Conservation (phyloP, 345 rosid species). For the Diplotaxis tenuifolia region DNA sequence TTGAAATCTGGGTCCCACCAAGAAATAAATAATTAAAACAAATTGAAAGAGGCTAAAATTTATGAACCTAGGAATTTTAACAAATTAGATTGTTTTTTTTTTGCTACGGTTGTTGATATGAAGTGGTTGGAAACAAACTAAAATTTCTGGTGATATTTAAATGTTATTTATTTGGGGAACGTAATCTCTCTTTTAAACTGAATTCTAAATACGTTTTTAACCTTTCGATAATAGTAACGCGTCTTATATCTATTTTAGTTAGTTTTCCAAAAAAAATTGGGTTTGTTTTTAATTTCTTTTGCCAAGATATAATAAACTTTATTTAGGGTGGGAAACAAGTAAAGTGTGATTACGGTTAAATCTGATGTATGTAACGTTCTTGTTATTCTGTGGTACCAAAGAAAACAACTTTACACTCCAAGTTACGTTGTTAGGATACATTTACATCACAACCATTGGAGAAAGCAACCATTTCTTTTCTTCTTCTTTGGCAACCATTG, state of each 20-base stretch:
- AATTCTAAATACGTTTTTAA: not conserved
- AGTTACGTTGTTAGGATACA: not conserved
- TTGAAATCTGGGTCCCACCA: conserved; percentile 26
- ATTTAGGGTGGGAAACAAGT: not conserved
- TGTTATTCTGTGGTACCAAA: not conserved
- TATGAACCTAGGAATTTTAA: conserved; percentile 15
- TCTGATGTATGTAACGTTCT: not conserved
- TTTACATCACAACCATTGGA: not conserved
- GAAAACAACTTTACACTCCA: not conserved
- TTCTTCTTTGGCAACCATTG: not conserved
- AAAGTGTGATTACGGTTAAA: not conserved
- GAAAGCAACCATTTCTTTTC: not conserved
- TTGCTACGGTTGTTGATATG: conserved; percentile 26
- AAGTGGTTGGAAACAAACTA: conserved; percentile 25
- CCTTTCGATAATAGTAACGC: not conserved
- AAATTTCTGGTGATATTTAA: conserved; percentile 2
- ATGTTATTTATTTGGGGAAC: not conserved
- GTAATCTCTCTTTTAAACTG: not conserved
- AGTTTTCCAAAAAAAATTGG: not conserved
- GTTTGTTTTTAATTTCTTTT: not conserved
- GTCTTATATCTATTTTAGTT: conserved; percentile 17
- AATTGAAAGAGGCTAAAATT: not conserved
- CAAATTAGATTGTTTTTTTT: conserved; percentile 12
- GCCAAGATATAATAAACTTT: not conserved
- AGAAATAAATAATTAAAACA: not conserved